phyloP scores from a whole-genome alignment of 176 grass and related monocot genomes.

The Musa troglodytarum region DNA sequence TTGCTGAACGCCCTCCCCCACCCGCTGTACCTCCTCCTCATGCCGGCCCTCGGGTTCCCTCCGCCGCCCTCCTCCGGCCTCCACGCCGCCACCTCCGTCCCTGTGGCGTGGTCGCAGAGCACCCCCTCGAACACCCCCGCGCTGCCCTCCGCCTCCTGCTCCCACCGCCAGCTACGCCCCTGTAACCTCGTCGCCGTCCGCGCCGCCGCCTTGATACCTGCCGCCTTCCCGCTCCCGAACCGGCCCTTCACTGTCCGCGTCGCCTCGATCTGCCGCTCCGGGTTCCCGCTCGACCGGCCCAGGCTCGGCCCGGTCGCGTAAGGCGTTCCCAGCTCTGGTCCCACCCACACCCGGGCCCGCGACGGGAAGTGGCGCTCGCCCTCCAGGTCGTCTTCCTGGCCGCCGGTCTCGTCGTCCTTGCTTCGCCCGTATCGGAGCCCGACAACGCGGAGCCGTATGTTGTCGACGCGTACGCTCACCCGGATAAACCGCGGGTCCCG shows the following conservation, averaged over 20 bases:
- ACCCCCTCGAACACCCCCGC: conserved; percentile 70
- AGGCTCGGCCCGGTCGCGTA: conserved; percentile 78
- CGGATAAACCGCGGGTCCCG: conserved; percentile 37
- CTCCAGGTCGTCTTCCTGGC: conserved; percentile 25
- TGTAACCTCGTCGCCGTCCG: conserved; percentile 36
- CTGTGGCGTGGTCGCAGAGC: conserved; percentile 51
- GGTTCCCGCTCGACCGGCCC: conserved; percentile 79
- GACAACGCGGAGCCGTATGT: conserved; percentile 52
- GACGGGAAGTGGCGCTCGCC: conserved; percentile 71
- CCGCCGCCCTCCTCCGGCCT: not conserved
- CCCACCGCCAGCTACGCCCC: conserved; percentile 73
- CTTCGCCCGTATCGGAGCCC: conserved; percentile 41
- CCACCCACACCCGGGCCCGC: conserved; percentile 56
- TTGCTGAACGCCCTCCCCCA: conserved; percentile 66
- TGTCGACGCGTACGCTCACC: conserved; percentile 52
- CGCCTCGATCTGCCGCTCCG: conserved; percentile 58
- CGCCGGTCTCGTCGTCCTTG: conserved; percentile 14
- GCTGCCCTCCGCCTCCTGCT: conserved; percentile 75
- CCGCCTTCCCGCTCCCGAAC: conserved; percentile 18
- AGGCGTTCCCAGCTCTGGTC: conserved; percentile 46
- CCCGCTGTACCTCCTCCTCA: conserved; percentile 45
- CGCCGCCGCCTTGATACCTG: conserved; percentile 41
- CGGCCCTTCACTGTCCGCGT: conserved; percentile 56
- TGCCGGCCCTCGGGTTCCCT: conserved; percentile 40
- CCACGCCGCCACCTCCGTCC: conserved; percentile 63